Base-by-base conservation (phyloP, 345 rosid genomes). In the Heritiera fomes region DNA sequence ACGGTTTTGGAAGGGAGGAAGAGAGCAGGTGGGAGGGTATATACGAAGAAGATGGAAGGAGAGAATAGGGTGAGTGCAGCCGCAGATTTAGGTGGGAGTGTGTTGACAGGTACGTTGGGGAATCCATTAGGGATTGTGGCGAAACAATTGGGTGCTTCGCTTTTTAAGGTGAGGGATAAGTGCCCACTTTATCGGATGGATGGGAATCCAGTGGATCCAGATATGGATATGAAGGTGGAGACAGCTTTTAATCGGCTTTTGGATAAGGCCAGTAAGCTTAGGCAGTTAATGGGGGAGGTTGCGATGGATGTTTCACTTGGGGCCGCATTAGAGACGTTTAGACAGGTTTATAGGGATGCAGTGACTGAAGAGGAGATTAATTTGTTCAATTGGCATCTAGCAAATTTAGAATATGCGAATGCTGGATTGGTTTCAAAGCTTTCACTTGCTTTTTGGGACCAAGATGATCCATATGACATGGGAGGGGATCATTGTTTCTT, bases 381-480 rank as follows among this genome's bases (percentile, higher is more conserved):
- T 80, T 90, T 96, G 88, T 91, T 92, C 76, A 92, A 92, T 75
- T 96, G 99, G 98, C 99, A 96, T 86, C 91, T 94, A 77, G 97
- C 99, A 49, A 96, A 96, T 85, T 82, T 96, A 84, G 99, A 96
- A 75, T 94, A 96, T 80, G 98, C 97, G 3, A 96, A 96, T 89
- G 99, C 99, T 20, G 97, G 97, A 40, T 84, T 94, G 78, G 88
- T 94, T 67, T 94, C 98, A 1, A 96, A 92, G 85, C 95, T 96
- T 81, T 96, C 98, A 2, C 89, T 94, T 76, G 98, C 99, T 1
- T 96, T 96, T 69, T 96, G 99, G 99, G 99, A 96, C 82, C 99
- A 96, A 86, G 98, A 94, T 84, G 99, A 94, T 81, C 99, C 99
- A 0, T 96, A 89, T 77, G 99, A 96, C 79, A 96, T 96, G 99